Base-by-base conservation (phyloP, 208 protist species). In the Vickermania ingenoplastis region DNA sequence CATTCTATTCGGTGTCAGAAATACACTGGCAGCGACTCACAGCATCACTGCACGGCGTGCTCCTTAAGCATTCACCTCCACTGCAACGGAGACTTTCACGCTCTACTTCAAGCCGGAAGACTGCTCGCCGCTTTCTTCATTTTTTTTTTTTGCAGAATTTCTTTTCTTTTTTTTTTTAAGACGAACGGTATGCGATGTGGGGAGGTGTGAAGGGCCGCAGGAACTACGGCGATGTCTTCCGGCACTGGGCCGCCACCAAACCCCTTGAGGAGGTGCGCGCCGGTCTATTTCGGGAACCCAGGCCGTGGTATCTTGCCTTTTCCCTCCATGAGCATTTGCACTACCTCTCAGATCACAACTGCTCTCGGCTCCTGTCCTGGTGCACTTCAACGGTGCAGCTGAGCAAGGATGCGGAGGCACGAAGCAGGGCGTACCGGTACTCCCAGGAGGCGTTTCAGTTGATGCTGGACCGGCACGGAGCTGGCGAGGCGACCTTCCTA, bases 301-400 rank as follows among this genome's bases (percentile, higher is more conserved):
- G 88, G 2, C 88, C 88, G 57, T 95, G 88, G 85, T 86, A 83
- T 57, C 41, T 92, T 0, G 78, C 72, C 31, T 91, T 81, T 61
- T 36, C 67, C 3, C 73, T 92, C 3, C 85, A 95, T 55, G 67
- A 83, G 49, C 70, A 79, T 50, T 64, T 71, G 30, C 82, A 95
- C 50, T 73, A 86, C 0, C 70, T 95, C 41, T 72, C 83, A 30
- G 88, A 95, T 54, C 72, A 82, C 60, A 79, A 92, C 69, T 83
- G 80, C 53, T 81, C 82, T 36, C 74, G 83, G 2, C 67, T 95
- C 11, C 61, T 92, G 11, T 71, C 83, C 23, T 95, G 88, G 85
- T 83, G 84, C 55, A 76, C 81, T 14, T 73, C 81, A 11, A 60
- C 92, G 1, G 71, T 92, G 48, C 63, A 78, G 27, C 71, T 95